Base-by-base conservation (phyloP, 352 stramenopile genomes). In the Pelagophyceae sp. region DNA sequence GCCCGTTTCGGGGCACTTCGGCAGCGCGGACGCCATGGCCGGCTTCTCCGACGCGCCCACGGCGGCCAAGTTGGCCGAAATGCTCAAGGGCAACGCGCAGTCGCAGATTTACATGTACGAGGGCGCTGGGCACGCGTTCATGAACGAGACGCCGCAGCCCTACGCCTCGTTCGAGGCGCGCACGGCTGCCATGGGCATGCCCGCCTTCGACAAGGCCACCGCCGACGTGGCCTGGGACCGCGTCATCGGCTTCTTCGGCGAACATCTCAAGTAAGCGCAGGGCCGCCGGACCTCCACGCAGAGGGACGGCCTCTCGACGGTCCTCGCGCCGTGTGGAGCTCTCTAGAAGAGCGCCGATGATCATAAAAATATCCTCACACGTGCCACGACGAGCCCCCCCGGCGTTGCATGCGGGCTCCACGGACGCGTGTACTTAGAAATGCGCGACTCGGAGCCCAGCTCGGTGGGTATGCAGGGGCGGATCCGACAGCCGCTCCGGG, bases 1-100 rank as follows among this genome's bases (percentile, higher is more conserved):
- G 31, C 79, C 81, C 37, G 72, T 83, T 6, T 69, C 60, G 5
- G 71, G 65, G 29, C 81, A 85, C 64, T 83, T 83, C 72, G 80
- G 80, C 29, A 60, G 61, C 17, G 23, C 65, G 37, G 81, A 86
- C 74, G 71, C 60, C 45, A 71, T 81, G 20, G 69, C n/a, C 11
- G 82, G 82, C 38, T 86, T 86, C 67, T 77, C 71, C 23, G 81
- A 83, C 72, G 77, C 79, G 29, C 25, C 58, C 29, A 64, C 79
- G 5, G 78, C 72, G 32, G 76, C 82, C 65, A 75, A 78, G 35
- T 70, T 85, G 33, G 72, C 81, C 45, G 79, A 67, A 25, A 76
- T 33, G 0, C 72, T 83, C 38, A 77, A 76, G 64, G 54, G 31
- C 77, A 75, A 77, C 35, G 69, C 51, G 1, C 40, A 76, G 15